Conservation (phyloP, 306 rosid species). For the Biancaea sappan region DNA sequence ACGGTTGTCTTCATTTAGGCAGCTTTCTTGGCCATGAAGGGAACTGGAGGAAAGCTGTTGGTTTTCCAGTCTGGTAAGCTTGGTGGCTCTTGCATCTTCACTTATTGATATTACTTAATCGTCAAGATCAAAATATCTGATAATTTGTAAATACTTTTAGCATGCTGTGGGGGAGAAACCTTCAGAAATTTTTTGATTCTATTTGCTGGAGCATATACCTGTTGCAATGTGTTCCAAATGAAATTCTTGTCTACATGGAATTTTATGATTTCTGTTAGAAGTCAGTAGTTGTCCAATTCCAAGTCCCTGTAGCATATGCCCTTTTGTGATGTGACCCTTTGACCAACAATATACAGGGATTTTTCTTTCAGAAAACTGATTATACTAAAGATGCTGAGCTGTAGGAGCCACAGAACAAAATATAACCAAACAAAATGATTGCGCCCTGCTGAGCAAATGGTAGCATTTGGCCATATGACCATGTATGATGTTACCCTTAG, state of each 20-base stretch:
- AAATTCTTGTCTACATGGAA: not conserved
- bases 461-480: not conserved
- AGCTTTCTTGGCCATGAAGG: slow-evolving; percentile 91
- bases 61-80: slow-evolving; percentile 92
- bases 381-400: not conserved
- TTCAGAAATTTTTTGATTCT: not conserved
- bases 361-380: not conserved
- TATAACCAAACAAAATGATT: no score
- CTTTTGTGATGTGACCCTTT: not conserved
- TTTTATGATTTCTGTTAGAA: slow-evolving; percentile 8
- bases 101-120: not conserved
- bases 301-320: not conserved
- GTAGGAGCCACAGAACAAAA: no score
- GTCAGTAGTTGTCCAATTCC: not conserved
- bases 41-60: slow-evolving; percentile 86
- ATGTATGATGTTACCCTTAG: not conserved
- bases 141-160: not conserved
- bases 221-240: slow-evolving; percentile 13
- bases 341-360: not conserved
- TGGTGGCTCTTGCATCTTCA: slow-evolving; percentile 14
- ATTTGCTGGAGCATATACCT: not conserved
- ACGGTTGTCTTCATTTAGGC: slow-evolving; percentile 52
- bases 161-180: not conserved
- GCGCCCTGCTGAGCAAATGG: not conserved
- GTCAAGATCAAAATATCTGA: slow-evolving; percentile 12